Base-by-base conservation (phyloP, 176 grass and related monocot species). In the Stipa capillata region DNA sequence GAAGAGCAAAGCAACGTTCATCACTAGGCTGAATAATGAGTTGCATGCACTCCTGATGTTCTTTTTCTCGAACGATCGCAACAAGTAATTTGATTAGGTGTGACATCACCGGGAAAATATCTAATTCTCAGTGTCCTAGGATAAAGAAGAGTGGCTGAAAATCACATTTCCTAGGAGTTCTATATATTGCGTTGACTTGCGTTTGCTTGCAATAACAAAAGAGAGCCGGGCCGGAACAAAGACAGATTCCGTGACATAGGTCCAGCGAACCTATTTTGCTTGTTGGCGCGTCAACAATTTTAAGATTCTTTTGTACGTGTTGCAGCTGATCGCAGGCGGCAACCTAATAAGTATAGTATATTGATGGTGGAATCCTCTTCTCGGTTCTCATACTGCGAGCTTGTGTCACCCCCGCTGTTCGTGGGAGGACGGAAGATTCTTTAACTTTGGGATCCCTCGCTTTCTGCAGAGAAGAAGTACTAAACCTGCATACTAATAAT, bases 371-470 rank as follows among this genome's bases (percentile, higher is more conserved):
- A 34, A 36, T 34, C 32, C 2, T 8, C 0, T 36, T 16, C 13
- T 21, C 18, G 41, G 25, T 69, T 74, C 72, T 40, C 34, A 40
- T 50, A 11, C n/a, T 18, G n/a, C 25, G 50, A 72, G 5, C 29
- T 40, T 42, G 11, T 43, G 58, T 40, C 34, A 34, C 34, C 47
- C 25, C 51, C 63, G 28, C 82, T 18, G 33, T 69, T 69, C 4
- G 1, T 69, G 36, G 53, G 21, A 77, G 24, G 0, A 32, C 3
- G 67, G 18, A 73, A 72, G 80, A 74, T 84, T 88, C 80, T 73
- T 60, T 74, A 58, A 88, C 86, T 88, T 83, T 83, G 67, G 40
- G 57, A 83, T 74, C 66, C 28, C 4, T 72, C 48, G 78, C 62
- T 33, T 87, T 76, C 11, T 50, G 61, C 32, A 15, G n/a, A 31